A percentile compares a stretch with the other conserved stretches of the same genome.
Conservation (phyloP, 495 filamentous ascomycete species). For the Pyrenopolyporus hunteri region DNA sequence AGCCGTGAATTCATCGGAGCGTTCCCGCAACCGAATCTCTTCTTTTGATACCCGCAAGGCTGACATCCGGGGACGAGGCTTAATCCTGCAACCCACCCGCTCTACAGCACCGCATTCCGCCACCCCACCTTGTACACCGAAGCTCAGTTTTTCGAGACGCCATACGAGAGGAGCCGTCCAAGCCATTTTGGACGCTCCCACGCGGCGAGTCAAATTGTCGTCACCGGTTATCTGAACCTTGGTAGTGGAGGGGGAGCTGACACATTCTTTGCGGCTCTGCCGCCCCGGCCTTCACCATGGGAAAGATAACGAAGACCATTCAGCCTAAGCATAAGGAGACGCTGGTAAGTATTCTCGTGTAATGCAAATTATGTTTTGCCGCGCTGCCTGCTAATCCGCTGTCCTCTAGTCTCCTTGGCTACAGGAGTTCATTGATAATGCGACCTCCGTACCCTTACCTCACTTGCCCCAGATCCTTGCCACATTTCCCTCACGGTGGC, state of each 20-base stretch:
- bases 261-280: constrained; percentile 58
- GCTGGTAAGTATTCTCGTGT: constrained; percentile 70
- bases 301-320: constrained; percentile 95
- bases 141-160: constrained; percentile 11
- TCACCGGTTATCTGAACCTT: constrained; percentile 43
- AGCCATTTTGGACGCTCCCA: constrained; percentile 41
- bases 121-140: constrained; percentile 26
- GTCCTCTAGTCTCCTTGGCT: constrained; percentile 79
- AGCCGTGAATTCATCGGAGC: constrained; percentile 8
- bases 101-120: constrained; percentile 4
- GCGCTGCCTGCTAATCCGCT: constrained; percentile 43
- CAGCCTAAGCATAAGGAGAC: constrained; percentile 92
- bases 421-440: constrained; percentile 72
- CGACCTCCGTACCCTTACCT: constrained; percentile 70
- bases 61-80: constrained; percentile 39
- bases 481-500: constrained; percentile 87
- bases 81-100: constrained; percentile 15
- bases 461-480: constrained; percentile 77
- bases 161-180: constrained; percentile 38
- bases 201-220: constrained; percentile 45
- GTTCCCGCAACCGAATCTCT: constrained; percentile 20
- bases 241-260: constrained; percentile 58
- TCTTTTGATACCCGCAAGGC: constrained; percentile 38
- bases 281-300: constrained; percentile 69
- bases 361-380: constrained; percentile 24